Conservation (phyloP, 2,329 filamentous ascomycete species). For the Curvularia sp. region DNA sequence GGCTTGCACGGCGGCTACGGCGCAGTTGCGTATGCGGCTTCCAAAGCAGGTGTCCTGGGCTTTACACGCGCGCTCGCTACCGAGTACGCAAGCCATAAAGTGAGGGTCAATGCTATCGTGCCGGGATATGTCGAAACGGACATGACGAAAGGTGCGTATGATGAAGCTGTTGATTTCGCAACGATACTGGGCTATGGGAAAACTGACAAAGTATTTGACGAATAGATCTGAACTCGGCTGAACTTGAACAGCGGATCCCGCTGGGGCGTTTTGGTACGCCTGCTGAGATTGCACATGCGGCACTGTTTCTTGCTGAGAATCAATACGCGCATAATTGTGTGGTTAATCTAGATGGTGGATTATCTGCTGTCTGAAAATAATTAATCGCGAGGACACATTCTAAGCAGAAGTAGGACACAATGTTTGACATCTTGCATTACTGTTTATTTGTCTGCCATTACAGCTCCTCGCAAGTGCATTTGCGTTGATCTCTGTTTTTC, state of each 20-base stretch:
- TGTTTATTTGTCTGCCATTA: slow-evolving; percentile 2
- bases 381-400: slow-evolving; percentile 2
- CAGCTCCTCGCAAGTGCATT: slow-evolving; percentile 6
- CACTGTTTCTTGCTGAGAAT: slow-evolving; percentile 77
- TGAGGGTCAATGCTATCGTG: slow-evolving; percentile 81
- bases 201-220: slow-evolving; percentile 25
- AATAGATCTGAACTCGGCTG: slow-evolving; percentile 47
- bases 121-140: slow-evolving; percentile 83
- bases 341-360: slow-evolving; percentile 82
- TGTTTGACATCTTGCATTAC: background rate
- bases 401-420: background rate
- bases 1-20: slow-evolving; percentile 73
- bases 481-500: slow-evolving; percentile 1
- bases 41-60: slow-evolving; percentile 79
- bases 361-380: slow-evolving; percentile 65
- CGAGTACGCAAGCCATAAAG: slow-evolving; percentile 65
- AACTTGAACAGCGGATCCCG: slow-evolving; percentile 64
- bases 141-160: slow-evolving; percentile 72
- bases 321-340: slow-evolving; percentile 86
- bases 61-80: slow-evolving; percentile 71
- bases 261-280: slow-evolving; percentile 69
- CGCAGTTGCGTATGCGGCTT: slow-evolving; percentile 75
- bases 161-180: background rate
- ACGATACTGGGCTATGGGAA: background rate
- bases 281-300: slow-evolving; percentile 81